phyloP scores from a whole-genome alignment of 2,329 filamentous ascomycete species.

The Fusarium equiseti region DNA sequence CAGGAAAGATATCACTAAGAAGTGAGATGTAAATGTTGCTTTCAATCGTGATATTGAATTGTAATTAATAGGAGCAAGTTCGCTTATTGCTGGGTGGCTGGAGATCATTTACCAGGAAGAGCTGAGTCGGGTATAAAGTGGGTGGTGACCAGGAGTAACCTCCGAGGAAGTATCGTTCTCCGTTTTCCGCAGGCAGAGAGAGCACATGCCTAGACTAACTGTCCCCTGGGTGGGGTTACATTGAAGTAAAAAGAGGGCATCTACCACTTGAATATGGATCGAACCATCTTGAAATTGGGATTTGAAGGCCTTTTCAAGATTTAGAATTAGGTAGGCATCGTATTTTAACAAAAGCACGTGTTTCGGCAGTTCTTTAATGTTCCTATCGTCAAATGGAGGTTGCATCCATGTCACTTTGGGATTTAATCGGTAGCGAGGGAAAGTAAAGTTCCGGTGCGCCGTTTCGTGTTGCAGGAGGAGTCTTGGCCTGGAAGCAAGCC shows the following conservation, averaged over 20 bases:
- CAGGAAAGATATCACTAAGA: neutral
- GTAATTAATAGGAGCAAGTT: neutral
- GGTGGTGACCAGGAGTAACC: neutral
- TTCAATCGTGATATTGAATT: neutral
- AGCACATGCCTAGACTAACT: slow-evolving; percentile 4
- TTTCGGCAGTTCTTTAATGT: slow-evolving; percentile 15
- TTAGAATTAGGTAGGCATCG: neutral
- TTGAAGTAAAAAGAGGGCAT: neutral
- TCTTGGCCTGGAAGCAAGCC: slow-evolving; percentile 8
- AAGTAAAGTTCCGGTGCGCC: neutral
- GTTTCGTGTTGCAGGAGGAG: neutral
- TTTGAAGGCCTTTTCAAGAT: neutral
- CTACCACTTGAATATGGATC: slow-evolving; percentile 31
- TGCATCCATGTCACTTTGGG: neutral
- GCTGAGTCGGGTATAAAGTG: slow-evolving; percentile 14
- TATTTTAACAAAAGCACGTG: slow-evolving; percentile 12
- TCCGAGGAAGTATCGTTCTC: slow-evolving; percentile 6
- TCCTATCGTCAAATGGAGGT: neutral
- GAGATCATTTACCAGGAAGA: slow-evolving; percentile 29
- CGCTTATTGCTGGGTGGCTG: slow-evolving; percentile 17
- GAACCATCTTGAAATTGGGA: slow-evolving; percentile 5
- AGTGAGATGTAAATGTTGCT: neutral
- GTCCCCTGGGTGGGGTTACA: neutral
- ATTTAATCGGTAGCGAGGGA: neutral
- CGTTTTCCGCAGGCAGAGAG: neutral